Conservation (phyloP, 805 yeast species). For the Yarrowia sp. region DNA sequence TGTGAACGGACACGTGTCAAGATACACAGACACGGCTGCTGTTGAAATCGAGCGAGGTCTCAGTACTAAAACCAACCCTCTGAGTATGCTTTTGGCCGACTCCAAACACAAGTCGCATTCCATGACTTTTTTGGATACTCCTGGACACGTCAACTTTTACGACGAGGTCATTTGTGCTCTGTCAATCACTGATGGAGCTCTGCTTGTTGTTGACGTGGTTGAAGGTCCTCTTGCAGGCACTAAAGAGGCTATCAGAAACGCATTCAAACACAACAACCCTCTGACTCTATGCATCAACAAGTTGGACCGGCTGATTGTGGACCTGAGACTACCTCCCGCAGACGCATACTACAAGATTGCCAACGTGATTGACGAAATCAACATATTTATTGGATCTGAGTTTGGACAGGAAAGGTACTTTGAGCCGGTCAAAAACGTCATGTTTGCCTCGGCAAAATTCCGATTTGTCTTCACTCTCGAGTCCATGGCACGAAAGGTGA, state of each 20-base stretch:
- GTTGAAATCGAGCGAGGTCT: slow-evolving; percentile 71
- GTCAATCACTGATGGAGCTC: slow-evolving; percentile 60
- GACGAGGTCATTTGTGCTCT: slow-evolving; percentile 68
- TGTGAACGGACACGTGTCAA: slow-evolving; percentile 46
- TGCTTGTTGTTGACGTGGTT: slow-evolving; percentile 75
- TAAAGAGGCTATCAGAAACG: slow-evolving; percentile 49
- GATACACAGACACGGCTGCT: slow-evolving; percentile 70
- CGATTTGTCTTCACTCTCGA: slow-evolving; percentile 63
- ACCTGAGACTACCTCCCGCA: slow-evolving; percentile 67
- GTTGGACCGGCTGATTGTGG: slow-evolving; percentile 80
- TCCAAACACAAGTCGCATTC: slow-evolving; percentile 54
- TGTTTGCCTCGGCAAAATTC: slow-evolving; percentile 68
- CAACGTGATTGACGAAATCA: slow-evolving; percentile 61
- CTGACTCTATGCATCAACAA: slow-evolving; percentile 70
- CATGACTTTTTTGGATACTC: slow-evolving; percentile 74
- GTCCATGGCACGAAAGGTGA: slow-evolving; percentile 53
- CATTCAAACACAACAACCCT: slow-evolving; percentile 50
- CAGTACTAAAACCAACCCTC: slow-evolving; percentile 60
- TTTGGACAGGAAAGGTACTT: slow-evolving; percentile 45
- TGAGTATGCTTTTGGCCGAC: slow-evolving; percentile 59
- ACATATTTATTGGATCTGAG: slow-evolving; percentile 45
- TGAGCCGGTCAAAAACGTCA: slow-evolving; percentile 53
- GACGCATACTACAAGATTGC: slow-evolving; percentile 72
- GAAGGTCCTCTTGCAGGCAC: slow-evolving; percentile 74
- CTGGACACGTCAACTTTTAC: slow-evolving; percentile 84